Evolutionary conservation across 2,329 filamentous ascomycete species (phyloP).

Genomic region (Orbilia javanica): DNA sequence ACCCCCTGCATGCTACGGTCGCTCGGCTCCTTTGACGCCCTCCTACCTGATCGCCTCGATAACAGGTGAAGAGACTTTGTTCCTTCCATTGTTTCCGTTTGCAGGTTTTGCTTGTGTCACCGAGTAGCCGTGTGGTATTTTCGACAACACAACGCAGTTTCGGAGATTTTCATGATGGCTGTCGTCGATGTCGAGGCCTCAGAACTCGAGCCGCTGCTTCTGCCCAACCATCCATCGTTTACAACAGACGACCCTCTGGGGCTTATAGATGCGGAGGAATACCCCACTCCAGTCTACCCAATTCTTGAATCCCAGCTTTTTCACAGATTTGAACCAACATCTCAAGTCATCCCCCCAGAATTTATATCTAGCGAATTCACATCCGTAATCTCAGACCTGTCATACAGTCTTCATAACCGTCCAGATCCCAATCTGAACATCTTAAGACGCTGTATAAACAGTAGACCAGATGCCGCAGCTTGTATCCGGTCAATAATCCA

Average conservation of each 20-base stretch:
- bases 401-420: slow-evolving; percentile 39
- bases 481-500: slow-evolving; percentile 26
- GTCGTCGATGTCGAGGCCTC: neutral
- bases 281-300: slow-evolving; percentile 16
- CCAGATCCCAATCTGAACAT: slow-evolving; percentile 47
- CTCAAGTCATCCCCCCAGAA: slow-evolving; percentile 13
- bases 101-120: slow-evolving; percentile 26
- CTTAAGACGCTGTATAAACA: slow-evolving; percentile 22
- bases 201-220: slow-evolving; percentile 2
- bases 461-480: neutral
- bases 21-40: neutral
- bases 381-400: slow-evolving; percentile 44
- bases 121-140: slow-evolving; percentile 41
- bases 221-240: slow-evolving; percentile 38
- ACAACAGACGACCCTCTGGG: slow-evolving; percentile 48
- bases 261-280: slow-evolving; percentile 28
- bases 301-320: slow-evolving; percentile 45
- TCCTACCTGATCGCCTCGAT: neutral
- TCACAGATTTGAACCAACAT: slow-evolving; percentile 2
- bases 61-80: neutral
- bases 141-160: slow-evolving; percentile 40
- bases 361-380: slow-evolving; percentile 1
- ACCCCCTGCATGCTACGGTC: slow-evolving; percentile 6
- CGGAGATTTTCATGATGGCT: neutral
- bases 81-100: neutral